Conservation (phyloP, 176 grass and related monocot genomes). For the Luzula sylvatica region DNA sequence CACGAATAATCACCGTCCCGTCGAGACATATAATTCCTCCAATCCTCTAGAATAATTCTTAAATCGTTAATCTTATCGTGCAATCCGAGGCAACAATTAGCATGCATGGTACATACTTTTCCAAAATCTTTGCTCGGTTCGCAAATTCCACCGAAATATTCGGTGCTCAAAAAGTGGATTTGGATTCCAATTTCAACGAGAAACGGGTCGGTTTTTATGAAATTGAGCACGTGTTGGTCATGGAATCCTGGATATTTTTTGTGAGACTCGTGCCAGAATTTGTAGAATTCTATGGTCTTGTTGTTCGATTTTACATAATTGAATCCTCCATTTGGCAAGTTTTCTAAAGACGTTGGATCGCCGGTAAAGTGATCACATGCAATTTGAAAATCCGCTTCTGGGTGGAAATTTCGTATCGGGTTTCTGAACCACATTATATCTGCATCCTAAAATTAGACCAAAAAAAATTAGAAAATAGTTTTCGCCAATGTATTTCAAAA, state of each 20-base stretch:
- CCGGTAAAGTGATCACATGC: slow-evolving; percentile 47
- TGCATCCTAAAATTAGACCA: slow-evolving; percentile 46
- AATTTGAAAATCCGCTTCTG: slow-evolving; percentile 51
- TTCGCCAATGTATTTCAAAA: background rate
- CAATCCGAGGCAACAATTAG: slow-evolving; percentile 72
- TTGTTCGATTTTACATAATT: slow-evolving; percentile 64
- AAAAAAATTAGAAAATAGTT: background rate
- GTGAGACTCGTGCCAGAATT: slow-evolving; percentile 51
- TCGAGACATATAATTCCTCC: slow-evolving; percentile 49
- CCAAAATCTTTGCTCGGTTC: slow-evolving; percentile 33
- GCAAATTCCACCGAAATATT: slow-evolving; percentile 59
- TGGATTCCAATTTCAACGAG: slow-evolving; percentile 28
- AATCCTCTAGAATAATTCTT: slow-evolving; percentile 51
- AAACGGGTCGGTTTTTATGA: slow-evolving; percentile 36
- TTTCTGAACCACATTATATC: slow-evolving; percentile 68
- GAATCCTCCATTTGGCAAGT: slow-evolving; percentile 56
- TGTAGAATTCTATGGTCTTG: slow-evolving; percentile 59
- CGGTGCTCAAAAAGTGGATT: slow-evolving; percentile 56
- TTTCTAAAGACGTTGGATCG: slow-evolving; percentile 20
- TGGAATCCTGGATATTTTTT: slow-evolving; percentile 23
- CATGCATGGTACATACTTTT: slow-evolving; percentile 63
- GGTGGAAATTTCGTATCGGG: slow-evolving; percentile 46
- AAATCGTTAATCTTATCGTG: slow-evolving; percentile 43
- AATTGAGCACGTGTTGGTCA: slow-evolving; percentile 54
- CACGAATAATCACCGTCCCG: slow-evolving; percentile 10